Conservation (phyloP, 169 alveolate genomes). For the Theileria equi region DNA sequence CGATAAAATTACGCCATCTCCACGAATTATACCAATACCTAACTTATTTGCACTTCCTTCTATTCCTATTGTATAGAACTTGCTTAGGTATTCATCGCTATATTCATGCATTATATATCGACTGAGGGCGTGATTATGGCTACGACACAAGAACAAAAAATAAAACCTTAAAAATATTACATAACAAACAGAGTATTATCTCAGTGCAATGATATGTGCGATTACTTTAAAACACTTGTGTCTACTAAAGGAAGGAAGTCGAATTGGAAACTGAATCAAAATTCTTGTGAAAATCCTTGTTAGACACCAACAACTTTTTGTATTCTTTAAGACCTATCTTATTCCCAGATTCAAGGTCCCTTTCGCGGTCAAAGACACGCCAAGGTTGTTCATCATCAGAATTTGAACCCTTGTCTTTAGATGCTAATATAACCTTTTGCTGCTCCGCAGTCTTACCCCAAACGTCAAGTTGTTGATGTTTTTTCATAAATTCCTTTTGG, state of each 20-base stretch:
- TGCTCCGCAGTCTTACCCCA: conserved; percentile 78
- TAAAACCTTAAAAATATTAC: neutral
- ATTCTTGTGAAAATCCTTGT: conserved; percentile 13
- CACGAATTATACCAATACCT: conserved; percentile 93
- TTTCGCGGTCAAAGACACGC: conserved; percentile 54
- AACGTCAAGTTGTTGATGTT: conserved; percentile 65
- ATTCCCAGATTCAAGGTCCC: conserved; percentile 20
- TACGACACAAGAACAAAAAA: neutral
- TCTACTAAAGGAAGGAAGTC: conserved; percentile 18
- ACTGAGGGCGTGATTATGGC: neutral
- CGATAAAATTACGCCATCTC: conserved; percentile 90
- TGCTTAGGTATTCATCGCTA: conserved; percentile 1
- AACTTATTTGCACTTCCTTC: conserved; percentile 98
- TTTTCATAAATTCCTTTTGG: conserved; percentile 69
- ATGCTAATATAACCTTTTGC: conserved; percentile 40
- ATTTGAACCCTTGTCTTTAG: neutral
- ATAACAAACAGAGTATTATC: conserved; percentile 1
- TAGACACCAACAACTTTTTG: conserved; percentile 10
- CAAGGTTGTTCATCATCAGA: conserved; percentile 44
- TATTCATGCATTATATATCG: neutral
- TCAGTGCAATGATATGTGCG: no score
- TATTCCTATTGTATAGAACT: conserved; percentile 86
- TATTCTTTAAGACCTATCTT: neutral
- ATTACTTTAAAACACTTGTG: no score
- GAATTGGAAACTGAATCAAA: conserved; percentile 12